Evolutionary conservation across 2,329 filamentous ascomycete species (phyloP), one percentile per base, ranked within the genome.

Genomic region (Colletotrichum chrysophilum): DNA sequence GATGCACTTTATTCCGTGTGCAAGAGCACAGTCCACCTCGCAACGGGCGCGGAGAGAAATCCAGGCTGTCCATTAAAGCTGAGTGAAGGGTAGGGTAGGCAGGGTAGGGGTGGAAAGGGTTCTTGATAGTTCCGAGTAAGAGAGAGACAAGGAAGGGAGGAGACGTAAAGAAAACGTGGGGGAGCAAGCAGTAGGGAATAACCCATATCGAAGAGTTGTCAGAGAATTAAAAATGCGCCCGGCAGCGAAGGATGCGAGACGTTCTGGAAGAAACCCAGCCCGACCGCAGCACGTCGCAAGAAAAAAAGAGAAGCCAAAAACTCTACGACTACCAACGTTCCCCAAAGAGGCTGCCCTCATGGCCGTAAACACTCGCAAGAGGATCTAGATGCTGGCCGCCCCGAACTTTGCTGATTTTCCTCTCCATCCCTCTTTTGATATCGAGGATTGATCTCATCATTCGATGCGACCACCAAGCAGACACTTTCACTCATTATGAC

Each of bases 251-350:
- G 4, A 65, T 34, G 43, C 32, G 70, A 67, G 56, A 75, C 73
- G 56, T 75, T 75, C 73, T 75, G 64, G 73, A 75, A 73, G 43
- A 43, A 52, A 66, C 58, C 32, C 61, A 38, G 24, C 38, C 43
- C 43, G 43, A 21, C 43, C 5, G 4, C 43, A 48, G 43, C 43
- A 48, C 43, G 3, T 21, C n/a, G 43, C n/a, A 21, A 12, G 38
- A n/a, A n/a, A 48, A 48, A 4, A 48, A 21, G 16, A n/a, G 16
- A 43, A 43, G 36, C 36, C 36, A 43, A 48, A 48, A 48, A 21
- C n/a, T 48, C 10, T 48, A 21, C 43, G 10, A 48, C 16, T 12
- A 10, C n/a, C 43, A 48, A 21, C 43, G 43, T 48, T 48, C 24
- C 52, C 52, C 3, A 26, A 28, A 48, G n/a, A 12, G 18, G 43